Evolutionary conservation across 208 protist genomes (phyloP).

Genomic region (Leishmania turanica): DNA sequence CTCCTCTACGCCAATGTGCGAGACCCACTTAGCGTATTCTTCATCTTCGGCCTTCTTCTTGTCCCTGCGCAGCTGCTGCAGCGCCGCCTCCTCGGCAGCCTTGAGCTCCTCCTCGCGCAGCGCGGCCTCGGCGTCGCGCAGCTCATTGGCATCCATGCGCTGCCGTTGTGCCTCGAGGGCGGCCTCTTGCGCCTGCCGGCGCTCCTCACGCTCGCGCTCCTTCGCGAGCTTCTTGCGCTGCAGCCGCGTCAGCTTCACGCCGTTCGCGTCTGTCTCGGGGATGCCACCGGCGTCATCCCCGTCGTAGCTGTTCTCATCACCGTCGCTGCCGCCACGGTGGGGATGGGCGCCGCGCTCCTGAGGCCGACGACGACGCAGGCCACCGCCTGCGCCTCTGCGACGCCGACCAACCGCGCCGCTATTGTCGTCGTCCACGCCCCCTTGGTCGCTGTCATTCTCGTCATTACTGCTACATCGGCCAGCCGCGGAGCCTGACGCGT

Average conservation of each 20-base stretch:
- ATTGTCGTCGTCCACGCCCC: background rate
- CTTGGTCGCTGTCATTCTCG: background rate
- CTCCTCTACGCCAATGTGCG: conserved; percentile 65
- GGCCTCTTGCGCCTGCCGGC: conserved; percentile 39
- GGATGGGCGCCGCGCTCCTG: background rate
- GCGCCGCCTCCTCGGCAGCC: conserved; percentile 45
- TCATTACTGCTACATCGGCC: background rate
- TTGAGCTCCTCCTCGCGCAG: conserved; percentile 37
- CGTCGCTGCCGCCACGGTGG: background rate
- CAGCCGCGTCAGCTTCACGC: conserved; percentile 47
- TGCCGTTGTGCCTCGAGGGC: conserved; percentile 38
- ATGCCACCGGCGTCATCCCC: conserved; percentile 8
- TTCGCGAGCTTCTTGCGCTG: conserved; percentile 68
- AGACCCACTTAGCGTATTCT: conserved; percentile 70
- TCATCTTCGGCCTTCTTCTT: conserved; percentile 56
- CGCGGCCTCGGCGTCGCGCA: conserved; percentile 28
- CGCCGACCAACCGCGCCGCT: background rate
- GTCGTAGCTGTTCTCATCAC: conserved; percentile 19
- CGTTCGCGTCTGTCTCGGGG: conserved; percentile 17
- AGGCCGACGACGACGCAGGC: conserved; percentile 9
- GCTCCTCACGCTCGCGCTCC: conserved; percentile 56
- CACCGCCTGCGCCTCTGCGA: background rate
- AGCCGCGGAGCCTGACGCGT: background rate
- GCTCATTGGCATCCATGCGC: conserved; percentile 8
- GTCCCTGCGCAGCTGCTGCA: conserved; percentile 66